Conservation (phyloP, 2,329 filamentous ascomycete species). For the Cucurbitaria berberidis region DNA sequence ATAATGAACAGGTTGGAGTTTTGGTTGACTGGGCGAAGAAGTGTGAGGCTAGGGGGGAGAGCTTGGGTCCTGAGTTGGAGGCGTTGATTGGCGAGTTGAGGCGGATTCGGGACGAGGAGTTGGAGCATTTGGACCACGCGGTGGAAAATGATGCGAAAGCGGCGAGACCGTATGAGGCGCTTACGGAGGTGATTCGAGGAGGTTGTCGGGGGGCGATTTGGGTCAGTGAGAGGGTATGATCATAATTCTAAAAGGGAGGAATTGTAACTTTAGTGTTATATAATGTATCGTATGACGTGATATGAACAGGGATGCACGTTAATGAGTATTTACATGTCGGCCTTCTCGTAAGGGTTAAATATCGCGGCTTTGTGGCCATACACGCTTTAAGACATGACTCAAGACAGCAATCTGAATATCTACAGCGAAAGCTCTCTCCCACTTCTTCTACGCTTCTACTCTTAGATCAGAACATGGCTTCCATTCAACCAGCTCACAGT, state of each 20-base stretch:
- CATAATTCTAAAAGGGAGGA: not conserved
- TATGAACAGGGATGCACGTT: not conserved
- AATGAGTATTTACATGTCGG: not conserved
- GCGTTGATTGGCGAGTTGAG: constrained; percentile 76
- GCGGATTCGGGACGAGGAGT: constrained; percentile 89
- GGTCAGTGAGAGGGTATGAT: constrained; percentile 76
- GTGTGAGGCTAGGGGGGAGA: constrained; percentile 78
- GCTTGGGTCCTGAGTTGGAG: constrained; percentile 77
- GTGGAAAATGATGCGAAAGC: constrained; percentile 91
- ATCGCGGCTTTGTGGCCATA: not conserved
- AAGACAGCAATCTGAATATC: not conserved
- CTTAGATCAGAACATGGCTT: not conserved
- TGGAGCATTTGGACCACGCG: constrained; percentile 95
- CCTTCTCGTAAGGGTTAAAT: not conserved
- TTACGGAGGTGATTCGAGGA: constrained; percentile 86
- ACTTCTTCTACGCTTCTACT: not conserved
- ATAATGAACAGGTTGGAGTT: constrained; percentile 86
- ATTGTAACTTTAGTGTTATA: not conserved
- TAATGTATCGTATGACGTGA: not conserved
- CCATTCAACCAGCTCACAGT: not conserved
- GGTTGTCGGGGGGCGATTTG: constrained; percentile 93
- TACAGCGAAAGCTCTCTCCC: not conserved
- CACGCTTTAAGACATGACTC: not conserved
- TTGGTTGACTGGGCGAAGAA: constrained; percentile 80
- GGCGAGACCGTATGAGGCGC: constrained; percentile 85